Base-by-base conservation (phyloP, 2,329 filamentous ascomycete genomes). In the Colletotrichum kahawae region DNA sequence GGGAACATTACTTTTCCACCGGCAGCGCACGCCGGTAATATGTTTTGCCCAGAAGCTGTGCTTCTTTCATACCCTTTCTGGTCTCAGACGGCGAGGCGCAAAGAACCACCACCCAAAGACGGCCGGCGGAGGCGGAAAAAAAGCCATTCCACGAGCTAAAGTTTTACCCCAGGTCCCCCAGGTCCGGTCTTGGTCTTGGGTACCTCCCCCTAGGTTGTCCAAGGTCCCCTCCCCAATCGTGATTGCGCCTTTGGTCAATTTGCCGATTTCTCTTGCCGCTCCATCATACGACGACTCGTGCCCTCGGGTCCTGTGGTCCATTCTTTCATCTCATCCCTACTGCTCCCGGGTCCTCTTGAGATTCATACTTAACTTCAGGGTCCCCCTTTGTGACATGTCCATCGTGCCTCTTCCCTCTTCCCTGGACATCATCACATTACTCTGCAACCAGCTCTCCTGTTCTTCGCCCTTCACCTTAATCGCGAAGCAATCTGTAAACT, bases 281-380 rank as follows among this genome's bases (percentile, higher is more conserved):
- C 21, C 67, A 62, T 69, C 67, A 69, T 69, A 48, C 38, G 38
- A 69, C 67, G 56, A 69, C 67, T 62, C 67, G 67, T 48, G 65
- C 48, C 64, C 31, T 27, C 48, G 38, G 36, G 6, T 60, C 16
- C 54, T 34, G 48, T 34, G 48, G n/a, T n/a, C 27, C 56, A 34
- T 48, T 48, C 38, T 34, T 36, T 62, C 34, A 27, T 60, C 16
- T 62, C 34, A 27, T 60, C 16, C 34, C 34, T 68, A 48, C 38
- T 48, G 13, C 18, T 34, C 56, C 54, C 34, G 56, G 21, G 34
- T 24, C 21, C 12, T 21, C 24, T 24, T 29, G 21, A 31, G 10
- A 69, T 48, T 60, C 54, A 62, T 69, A 69, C 67, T 69, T 69
- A 69, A 69, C 56, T 16, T 60, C 24, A 21, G 16, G n/a, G 56